These are phyloP conservation scores for Oidium heveae DNA, from an alignment of 2,329 filamentous ascomycete genomes.

Conservation along the genomic window DNA sequence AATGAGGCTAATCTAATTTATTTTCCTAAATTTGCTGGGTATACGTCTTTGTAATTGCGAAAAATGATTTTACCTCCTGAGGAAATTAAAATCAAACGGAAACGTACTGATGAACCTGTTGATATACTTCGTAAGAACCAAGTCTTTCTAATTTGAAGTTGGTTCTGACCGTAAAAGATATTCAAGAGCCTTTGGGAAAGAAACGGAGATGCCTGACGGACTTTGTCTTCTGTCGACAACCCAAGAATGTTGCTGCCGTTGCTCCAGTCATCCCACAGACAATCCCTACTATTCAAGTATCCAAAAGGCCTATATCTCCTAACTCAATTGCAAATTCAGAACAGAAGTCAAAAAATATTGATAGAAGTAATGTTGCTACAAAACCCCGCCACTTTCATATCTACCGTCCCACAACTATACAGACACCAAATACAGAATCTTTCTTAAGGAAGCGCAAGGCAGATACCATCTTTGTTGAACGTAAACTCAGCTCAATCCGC, in stretches of 20 bases:
- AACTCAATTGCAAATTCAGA: not conserved
- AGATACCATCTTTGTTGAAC: constrained; percentile 28
- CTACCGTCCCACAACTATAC: not conserved
- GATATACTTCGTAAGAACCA: constrained; percentile 13
- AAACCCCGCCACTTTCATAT: not conserved
- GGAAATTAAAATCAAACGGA: constrained; percentile 14
- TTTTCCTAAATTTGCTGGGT: too few relatives aligned
- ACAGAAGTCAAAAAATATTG: not conserved
- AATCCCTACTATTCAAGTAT: not conserved
- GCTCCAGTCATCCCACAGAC: constrained; percentile 1
- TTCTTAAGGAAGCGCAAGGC: constrained; percentile 5
- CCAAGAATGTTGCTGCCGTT: constrained; percentile 1
- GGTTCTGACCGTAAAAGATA: constrained; percentile 4
- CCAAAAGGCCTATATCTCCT: too few relatives aligned
- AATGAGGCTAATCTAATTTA: too few relatives aligned
- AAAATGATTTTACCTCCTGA: constrained; percentile 8
- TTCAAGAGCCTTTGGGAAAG: constrained; percentile 11
- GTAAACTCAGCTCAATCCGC: constrained; percentile 15
- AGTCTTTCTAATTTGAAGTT: not conserved
- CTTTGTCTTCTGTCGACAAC: constrained; percentile 12
- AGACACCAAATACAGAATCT: not conserved
- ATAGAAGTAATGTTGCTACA: not conserved
- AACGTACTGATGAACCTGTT: constrained; percentile 13
- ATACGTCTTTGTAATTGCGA: too few relatives aligned
- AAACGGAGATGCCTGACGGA: constrained; percentile 7